These are phyloP conservation scores for Vanderwaltozyma verrucispora DNA, from an alignment of 805 yeast species.

Conservation along the genomic window DNA sequence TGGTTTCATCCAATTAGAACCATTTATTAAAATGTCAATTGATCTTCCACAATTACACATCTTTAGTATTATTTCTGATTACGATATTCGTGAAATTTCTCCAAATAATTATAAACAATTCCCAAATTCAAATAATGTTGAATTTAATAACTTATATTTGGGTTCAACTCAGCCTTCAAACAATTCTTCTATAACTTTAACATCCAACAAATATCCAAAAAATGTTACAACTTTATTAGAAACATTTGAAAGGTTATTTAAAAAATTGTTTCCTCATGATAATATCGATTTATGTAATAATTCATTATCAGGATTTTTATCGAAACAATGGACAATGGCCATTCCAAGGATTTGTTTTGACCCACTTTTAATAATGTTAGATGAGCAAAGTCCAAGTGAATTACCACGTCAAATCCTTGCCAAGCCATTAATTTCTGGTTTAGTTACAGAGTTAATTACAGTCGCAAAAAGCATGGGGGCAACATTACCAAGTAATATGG, in stretches of 20 bases:
- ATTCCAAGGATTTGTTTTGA: constrained; percentile 69
- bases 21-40: constrained; percentile 44
- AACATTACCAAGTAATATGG: constrained; percentile 49
- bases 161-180: constrained; percentile 20
- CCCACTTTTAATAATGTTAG: constrained; percentile 66
- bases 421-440: constrained; percentile 74
- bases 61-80: constrained; percentile 52
- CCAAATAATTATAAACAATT: constrained; percentile 29
- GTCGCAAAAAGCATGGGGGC: constrained; percentile 72
- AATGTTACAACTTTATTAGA: constrained; percentile 13
- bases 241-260: constrained; percentile 25
- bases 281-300: constrained; percentile 30
- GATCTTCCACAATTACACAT: constrained; percentile 31
- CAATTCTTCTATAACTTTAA: constrained; percentile 4
- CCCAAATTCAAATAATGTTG: constrained; percentile 24
- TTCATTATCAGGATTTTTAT: constrained; percentile 40
- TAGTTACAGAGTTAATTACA: constrained; percentile 61
- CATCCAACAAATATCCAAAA: constrained; percentile 13
- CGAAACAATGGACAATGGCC: constrained; percentile 80
- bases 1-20: constrained; percentile 63
- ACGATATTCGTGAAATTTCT: constrained; percentile 38
- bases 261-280: constrained; percentile 25
- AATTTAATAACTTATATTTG: constrained; percentile 36
- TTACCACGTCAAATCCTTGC: constrained; percentile 63
- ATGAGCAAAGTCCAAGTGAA: constrained; percentile 50